A percentile compares a stretch with the other conserved stretches of the same genome.
Conservation (phyloP, 2,329 filamentous ascomycete genomes). For the Cytospora mali region DNA sequence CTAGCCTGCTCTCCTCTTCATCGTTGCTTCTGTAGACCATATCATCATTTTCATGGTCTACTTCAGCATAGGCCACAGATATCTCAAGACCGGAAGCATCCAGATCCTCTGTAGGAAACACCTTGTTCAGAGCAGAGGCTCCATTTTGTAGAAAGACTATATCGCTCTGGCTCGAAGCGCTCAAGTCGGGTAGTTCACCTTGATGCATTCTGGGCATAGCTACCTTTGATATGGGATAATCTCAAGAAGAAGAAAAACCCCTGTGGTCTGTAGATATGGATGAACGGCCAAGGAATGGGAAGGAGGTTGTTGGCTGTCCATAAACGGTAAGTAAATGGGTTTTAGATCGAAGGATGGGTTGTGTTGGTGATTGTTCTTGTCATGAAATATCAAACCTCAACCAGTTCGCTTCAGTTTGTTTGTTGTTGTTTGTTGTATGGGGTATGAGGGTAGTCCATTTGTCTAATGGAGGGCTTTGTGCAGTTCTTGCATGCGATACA, state of each 20-base stretch:
- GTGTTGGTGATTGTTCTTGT: neutral
- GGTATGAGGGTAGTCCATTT: neutral
- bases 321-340: neutral
- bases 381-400: no score
- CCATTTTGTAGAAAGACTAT: neutral
- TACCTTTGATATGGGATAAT: no score
- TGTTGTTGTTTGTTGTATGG: neutral
- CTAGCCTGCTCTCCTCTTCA: constrained; percentile 32
- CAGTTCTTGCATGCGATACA: no score
- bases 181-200: neutral
- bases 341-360: neutral
- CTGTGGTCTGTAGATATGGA: no score
- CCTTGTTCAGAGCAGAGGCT: neutral
- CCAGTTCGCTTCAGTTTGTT: no score
- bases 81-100: neutral
- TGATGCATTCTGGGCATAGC: constrained; percentile 1
- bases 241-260: neutral
- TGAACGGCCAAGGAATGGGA: neutral
- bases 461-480: neutral
- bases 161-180: neutral
- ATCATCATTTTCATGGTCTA: constrained; percentile 9
- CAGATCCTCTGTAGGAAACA: neutral
- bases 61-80: constrained; percentile 23
- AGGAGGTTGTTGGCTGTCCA: neutral
- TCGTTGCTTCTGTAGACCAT: constrained; percentile 30